phyloP scores from a whole-genome alignment of 2,329 filamentous ascomycete genomes.

The Pseudogymnoascus sp. region DNA sequence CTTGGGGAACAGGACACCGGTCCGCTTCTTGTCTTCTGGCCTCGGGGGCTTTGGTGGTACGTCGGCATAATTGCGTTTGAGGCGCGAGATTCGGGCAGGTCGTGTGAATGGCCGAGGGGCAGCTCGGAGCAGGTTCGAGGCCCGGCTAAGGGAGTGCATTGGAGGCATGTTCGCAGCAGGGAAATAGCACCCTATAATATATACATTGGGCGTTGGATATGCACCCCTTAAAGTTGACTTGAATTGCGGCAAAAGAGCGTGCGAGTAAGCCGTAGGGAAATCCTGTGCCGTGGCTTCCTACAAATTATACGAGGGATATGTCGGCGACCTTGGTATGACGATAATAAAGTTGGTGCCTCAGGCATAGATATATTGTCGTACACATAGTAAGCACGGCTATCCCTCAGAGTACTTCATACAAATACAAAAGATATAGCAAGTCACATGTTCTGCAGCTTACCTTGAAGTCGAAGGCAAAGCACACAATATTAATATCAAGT shows the following conservation, averaged over 20 bases:
- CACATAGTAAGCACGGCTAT: background rate
- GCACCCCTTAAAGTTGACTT: background rate
- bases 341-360: background rate
- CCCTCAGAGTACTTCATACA: background rate
- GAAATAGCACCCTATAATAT: background rate
- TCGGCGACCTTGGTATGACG: background rate
- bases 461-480: background rate
- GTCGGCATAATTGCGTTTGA: constrained; percentile 19
- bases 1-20: constrained; percentile 35
- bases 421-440: background rate
- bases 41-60: constrained; percentile 2
- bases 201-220: constrained; percentile 1
- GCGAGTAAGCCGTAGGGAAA: background rate
- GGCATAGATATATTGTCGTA: background rate
- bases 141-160: background rate
- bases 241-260: background rate
- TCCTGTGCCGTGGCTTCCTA: background rate
- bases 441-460: constrained; percentile 2
- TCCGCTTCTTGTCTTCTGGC: constrained; percentile 9
- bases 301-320: background rate
- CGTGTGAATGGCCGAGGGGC: constrained; percentile 3
- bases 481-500: background rate
- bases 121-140: background rate
- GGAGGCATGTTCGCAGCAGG: background rate
- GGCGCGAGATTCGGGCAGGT: constrained; percentile 11